Base-by-base conservation (phyloP, 2,329 filamentous ascomycete species). In the Penicillium sp. region DNA sequence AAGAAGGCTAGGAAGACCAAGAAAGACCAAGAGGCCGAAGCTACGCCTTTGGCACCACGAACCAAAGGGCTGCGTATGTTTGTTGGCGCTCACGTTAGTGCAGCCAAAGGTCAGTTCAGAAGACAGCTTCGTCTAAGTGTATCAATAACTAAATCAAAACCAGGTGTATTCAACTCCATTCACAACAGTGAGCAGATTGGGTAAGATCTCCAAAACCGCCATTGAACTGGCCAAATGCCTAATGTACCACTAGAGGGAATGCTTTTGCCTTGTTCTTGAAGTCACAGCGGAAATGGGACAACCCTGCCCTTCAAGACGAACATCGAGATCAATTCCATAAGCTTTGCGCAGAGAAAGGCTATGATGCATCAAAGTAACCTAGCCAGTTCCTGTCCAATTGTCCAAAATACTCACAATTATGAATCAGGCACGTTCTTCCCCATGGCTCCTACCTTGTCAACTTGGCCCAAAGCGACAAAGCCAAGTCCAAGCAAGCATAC, bases 381-480 rank as follows among this genome's bases (percentile, higher is more conserved):
- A 27, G 2, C 6, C 16, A 0, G 0, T 21, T 34, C 5, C 18
- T 9, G 4, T 13, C 11, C 6, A 10, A 22, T 13, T 11, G 9
- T 10, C 14, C 31, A 5, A 13, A 40, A n/a, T 8, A 24, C 56
- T 65, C 32, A 67, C 44, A 49, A n/a, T 21, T n/a, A 44, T 50
- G 39, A n/a, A 42, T 6, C 34, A 79, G 77, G 57, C 87, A 90
- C 74, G 84, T 92, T 66, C 85, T 99, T 1, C 94, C 94, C 0
- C 94, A 99, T 70, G 94, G 94, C 32, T 96, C 90, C 1, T 99
- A 99, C 72, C 87, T 99, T 7, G 92, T 99, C 67, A 99, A 99
- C 69, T 84, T 99, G 5, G 94, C 94, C 0, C 91, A 96, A 67
- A 81, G 86, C 4, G 92, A 97, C 67, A 72, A 83, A 24, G 82